phyloP scores from a whole-genome alignment of 2,329 filamentous ascomycete genomes.

The Grosmannia huntii region DNA sequence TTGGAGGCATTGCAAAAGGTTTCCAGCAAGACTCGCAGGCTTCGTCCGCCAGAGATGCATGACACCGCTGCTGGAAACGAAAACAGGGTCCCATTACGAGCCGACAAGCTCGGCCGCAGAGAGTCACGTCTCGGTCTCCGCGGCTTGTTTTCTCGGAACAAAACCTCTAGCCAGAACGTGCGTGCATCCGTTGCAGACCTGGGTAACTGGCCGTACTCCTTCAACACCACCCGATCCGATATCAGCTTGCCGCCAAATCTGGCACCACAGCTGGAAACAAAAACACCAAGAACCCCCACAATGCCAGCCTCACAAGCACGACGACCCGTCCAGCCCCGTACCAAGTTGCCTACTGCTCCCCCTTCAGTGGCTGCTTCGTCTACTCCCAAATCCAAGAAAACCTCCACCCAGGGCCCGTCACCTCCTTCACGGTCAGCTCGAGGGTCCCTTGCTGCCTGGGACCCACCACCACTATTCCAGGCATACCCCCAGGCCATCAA shows the following conservation, averaged over 20 bases:
- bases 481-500: conserved; percentile 76
- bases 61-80: conserved; percentile 19
- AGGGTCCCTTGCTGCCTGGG: conserved; percentile 37
- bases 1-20: conserved; percentile 14
- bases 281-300: neutral
- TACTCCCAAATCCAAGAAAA: conserved; percentile 15
- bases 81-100: conserved; percentile 28
- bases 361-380: neutral
- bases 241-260: conserved; percentile 13
- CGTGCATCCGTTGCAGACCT: conserved; percentile 34
- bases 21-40: conserved; percentile 20
- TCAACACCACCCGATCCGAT: conserved; percentile 24
- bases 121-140: conserved; percentile 40
- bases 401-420: conserved; percentile 13
- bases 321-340: neutral
- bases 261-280: neutral
- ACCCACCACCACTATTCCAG: conserved; percentile 68
- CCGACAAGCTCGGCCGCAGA: conserved; percentile 28
- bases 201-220: conserved; percentile 28
- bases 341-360: neutral
- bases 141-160: conserved; percentile 28
- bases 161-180: conserved; percentile 18
- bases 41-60: conserved; percentile 25
- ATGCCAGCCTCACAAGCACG: neutral
- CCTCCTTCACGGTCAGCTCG: conserved; percentile 11